Evolutionary conservation across 2,329 filamentous ascomycete genomes (phyloP), one percentile per base, ranked within the genome.

Genomic region (Colletotrichum trifolii): DNA sequence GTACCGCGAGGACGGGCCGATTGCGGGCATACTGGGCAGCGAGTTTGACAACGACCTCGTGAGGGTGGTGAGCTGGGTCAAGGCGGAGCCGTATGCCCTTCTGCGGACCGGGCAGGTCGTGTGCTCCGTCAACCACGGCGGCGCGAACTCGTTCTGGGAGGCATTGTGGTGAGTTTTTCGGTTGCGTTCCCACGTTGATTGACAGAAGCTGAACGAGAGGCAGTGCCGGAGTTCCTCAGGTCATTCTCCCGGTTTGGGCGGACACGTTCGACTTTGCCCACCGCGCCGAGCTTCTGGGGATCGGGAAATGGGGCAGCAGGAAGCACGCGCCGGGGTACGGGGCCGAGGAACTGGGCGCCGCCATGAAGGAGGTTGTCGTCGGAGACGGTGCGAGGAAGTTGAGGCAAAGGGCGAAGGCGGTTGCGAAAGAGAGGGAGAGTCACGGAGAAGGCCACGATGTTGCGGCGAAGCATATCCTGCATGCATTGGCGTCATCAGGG

Each of bases 251-350:
- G 1, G 67, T 74, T 4, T 84, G 82, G 82, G 72, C 77, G 2
- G 81, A 83, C 66, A 79, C 76, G 34, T 83, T 82, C 65, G 82
- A 84, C 53, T 83, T 78, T 60, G 81, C 79, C 5, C 73, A 75
- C 52, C 74, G 81, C 0, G 79, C 76, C 8, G 81, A 83, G 70
- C 71, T 75, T 65, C 73, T 83, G 0, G 79, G 79, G 1, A 74
- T 84, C 25, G 81, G 81, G 3, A 56, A 33, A 40, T 40, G 34
- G 54, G 54, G 35, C 2, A 56, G 54, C 2, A 6, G 11, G 13
- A 47, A 8, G 17, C n/a, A n/a, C 6, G 43, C 54, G 2, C 54
- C 54, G 3, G 12, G 34, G n/a, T 46, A 38, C 33, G 33, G 7
- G 5, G 53, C 42, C 8, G 5, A 47, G n/a, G 53, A 15, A 33